A percentile compares a stretch with the other conserved stretches of the same genome.
Conservation (phyloP, 192 early-diverging fungal genomes). For the Coemansia interrupta region DNA sequence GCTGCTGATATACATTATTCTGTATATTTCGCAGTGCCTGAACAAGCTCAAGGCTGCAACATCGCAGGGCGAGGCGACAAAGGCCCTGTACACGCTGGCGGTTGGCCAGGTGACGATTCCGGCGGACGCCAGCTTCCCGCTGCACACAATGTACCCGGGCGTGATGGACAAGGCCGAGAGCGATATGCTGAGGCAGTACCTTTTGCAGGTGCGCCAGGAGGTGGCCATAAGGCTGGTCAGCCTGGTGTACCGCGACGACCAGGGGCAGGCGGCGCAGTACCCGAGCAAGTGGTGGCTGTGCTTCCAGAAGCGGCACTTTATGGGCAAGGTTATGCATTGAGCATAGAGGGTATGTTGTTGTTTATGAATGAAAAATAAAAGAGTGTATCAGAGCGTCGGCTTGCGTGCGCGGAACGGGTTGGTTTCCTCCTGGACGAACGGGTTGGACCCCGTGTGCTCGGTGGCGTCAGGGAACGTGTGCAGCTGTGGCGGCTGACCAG, state of each 20-base stretch:
- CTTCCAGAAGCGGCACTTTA: conserved; percentile 98
- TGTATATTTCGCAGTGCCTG: conserved; percentile 87
- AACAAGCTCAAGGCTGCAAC: conserved; percentile 62
- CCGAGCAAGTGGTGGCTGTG: conserved; percentile 99
- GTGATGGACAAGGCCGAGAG: conserved; percentile 68
- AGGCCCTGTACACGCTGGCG: conserved; percentile 78
- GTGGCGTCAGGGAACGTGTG: not conserved
- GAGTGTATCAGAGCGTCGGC: not conserved
- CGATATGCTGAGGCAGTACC: conserved; percentile 83
- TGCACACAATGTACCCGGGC: conserved; percentile 80
- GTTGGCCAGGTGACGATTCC: conserved; percentile 89
- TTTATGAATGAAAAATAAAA: conserved; percentile 1
- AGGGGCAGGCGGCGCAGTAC: conserved; percentile 32
- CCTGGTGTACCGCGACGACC: conserved; percentile 70
- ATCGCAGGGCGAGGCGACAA: conserved; percentile 68
- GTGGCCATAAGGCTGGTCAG: conserved; percentile 69
- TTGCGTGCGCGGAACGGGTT: conserved; percentile 14
- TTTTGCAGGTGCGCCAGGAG: conserved; percentile 89
- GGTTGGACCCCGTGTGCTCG: not conserved
- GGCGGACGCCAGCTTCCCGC: conserved; percentile 89
- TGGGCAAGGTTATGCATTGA: conserved; percentile 75
- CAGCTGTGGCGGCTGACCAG: not conserved
- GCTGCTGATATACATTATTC: conserved; percentile 89
- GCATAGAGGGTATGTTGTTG: not conserved
- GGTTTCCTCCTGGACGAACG: conserved; percentile 14